Evolutionary conservation across 805 yeast genomes (phyloP), one percentile per base, ranked within the genome.

Genomic region (Hanseniaspora jakobsenii): DNA sequence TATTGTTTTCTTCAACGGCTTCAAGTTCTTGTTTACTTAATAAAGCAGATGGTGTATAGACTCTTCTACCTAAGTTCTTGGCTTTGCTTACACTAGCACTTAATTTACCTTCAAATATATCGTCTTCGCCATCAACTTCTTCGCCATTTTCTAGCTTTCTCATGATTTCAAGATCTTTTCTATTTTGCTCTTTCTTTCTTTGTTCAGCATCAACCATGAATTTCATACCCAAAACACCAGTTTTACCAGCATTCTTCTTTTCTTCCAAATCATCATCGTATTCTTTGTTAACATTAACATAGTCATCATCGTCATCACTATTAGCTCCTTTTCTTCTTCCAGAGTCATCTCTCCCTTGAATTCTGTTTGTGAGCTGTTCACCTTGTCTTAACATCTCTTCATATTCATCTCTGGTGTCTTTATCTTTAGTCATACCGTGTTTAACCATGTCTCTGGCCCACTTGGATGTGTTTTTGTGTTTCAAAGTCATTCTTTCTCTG

Each of bases 311-410:
- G 18, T 39, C 43, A 30, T 45, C 44, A 30, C 34, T 26, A 32
- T 52, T 56, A 38, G 69, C 67, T 30, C 62, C 62, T 49, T 67
- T 73, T 23, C 57, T 64, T 21, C 60, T 70, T 32, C 62, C 68
- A 14, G 73, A 78, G 22, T 75, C 77, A 44, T 69, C 72, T 47
- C 66, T 67, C 7, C 86, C 94, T 46, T 81, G 58, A 50, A 89
- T 82, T 55, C 80, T 83, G 39, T 74, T 63, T 44, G 80, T 75
- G 48, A 89, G 67, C 44, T 71, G 68, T 55, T 87, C 95, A 34
- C 95, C 91, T 56, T 82, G 83, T 55, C 85, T 72, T 48, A 89
- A 65, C 95, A 87, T 87, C 55, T 85, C 95, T 62, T 91, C 97
- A 69, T 89, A 72, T 55, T 91, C 97, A 7, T 76, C 81, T 55